Evolutionary conservation across 306 rosid genomes (phyloP), one percentile per base, ranked within the genome.

Genomic region (Quercus variabilis): DNA sequence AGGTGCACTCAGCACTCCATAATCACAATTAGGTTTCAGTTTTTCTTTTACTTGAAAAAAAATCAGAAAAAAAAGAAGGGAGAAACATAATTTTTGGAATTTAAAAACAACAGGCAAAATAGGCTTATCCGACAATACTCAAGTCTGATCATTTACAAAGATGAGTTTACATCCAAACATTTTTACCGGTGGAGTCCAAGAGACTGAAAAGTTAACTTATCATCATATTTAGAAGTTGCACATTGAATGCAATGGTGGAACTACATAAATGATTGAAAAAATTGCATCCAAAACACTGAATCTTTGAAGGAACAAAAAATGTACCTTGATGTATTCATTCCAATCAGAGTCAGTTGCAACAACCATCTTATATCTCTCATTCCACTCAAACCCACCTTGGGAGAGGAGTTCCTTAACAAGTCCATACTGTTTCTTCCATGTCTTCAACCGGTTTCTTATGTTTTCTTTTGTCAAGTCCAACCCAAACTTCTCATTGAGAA

Each of bases 311-410:
- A 80, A 71, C 73, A 65, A 5, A 38, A 8, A 59, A 76, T 55
- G 65, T 83, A 88, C 92, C 90, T 84, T 82, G 21, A 78, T 78
- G 82, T 77, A 82, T 82, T 78, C 88, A 52, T 78, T 73, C 90
- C 92, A 88, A 74, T 75, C 78, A 35, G 84, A 84, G 87, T 86
- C 87, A 63, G 77, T 63, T 28, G 87, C 92, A 63, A 82, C 74
- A 49, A 84, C 82, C 85, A 86, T 80, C 85, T 86, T 88, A 14
- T 55, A 79, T 78, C 14, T 79, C 25, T 84, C 88, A 78, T 88
- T 88, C 88, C 92, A 88, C 77, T 78, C 55, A 82, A 88, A 88
- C 55, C 88, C 81, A 81, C 86, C 76, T 28, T 78, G 79, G 52
- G 82, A 79, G 49, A 88, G 88, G 87, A 86, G 83, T 55, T 78